Conservation (phyloP, 257 asterid genomes). For the Ballota nigra region DNA sequence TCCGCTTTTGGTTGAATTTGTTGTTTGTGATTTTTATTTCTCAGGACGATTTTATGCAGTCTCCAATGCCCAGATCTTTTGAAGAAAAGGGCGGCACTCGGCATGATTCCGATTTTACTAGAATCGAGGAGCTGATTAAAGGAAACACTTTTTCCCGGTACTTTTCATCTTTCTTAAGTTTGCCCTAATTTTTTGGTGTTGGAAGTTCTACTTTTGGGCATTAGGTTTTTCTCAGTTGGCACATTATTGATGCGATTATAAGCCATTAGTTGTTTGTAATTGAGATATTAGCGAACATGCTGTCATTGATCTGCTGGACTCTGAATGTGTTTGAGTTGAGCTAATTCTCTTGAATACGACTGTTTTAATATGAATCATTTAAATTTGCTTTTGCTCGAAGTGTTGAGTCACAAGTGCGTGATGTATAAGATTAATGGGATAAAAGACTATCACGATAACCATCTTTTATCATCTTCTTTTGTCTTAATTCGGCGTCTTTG, state of each 20-base stretch:
- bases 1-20: neutral
- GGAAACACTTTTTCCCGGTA: constrained; percentile 72
- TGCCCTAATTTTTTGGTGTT: constrained; percentile 23
- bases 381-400: neutral
- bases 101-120: constrained; percentile 43
- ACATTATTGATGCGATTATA: neutral
- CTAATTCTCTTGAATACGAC: neutral
- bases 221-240: constrained; percentile 12
- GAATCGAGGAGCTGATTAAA: constrained; percentile 69
- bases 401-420: neutral
- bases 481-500: neutral
- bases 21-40: constrained; percentile 17
- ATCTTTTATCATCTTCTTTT: neutral
- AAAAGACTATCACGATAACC: neutral
- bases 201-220: constrained; percentile 10
- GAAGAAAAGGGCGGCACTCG: constrained; percentile 34
- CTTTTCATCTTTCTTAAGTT: constrained; percentile 7
- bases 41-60: constrained; percentile 38
- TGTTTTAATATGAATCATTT: neutral
- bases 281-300: neutral
- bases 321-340: constrained; percentile 14
- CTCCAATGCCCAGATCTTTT: constrained; percentile 36
- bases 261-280: neutral
- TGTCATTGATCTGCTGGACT: neutral
- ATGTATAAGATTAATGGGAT: neutral